phyloP scores from a whole-genome alignment of 208 protist species.

The Trypanosoma congolense region DNA sequence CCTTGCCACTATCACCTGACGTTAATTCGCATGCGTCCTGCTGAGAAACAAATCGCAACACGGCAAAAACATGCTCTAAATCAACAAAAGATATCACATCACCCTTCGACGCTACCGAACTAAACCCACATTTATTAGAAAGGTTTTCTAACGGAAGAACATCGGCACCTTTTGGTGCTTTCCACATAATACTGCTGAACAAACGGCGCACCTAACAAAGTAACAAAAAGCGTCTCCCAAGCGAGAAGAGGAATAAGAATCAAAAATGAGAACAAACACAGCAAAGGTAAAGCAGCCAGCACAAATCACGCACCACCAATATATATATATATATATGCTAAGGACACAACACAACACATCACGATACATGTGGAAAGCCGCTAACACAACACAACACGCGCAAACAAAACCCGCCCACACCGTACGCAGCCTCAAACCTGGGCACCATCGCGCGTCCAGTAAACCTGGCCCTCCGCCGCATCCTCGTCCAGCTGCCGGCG shows the following conservation, averaged over 20 bases:
- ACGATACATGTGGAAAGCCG: background rate
- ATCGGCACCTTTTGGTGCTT: too few species aligned
- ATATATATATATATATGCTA: background rate
- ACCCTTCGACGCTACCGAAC: too few species aligned
- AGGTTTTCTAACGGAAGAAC: too few species aligned
- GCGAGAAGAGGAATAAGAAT: background rate
- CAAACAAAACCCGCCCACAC: background rate
- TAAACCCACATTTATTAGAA: too few species aligned
- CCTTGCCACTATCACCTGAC: background rate
- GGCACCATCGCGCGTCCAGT: constrained; percentile 45
- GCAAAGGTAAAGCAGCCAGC: too few species aligned
- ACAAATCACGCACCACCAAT: background rate
- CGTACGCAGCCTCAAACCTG: constrained; percentile 4
- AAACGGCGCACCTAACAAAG: too few species aligned
- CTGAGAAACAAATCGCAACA: constrained; percentile 50
- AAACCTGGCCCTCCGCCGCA: constrained; percentile 29
- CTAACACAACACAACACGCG: background rate
- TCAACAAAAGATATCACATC: constrained; percentile 14
- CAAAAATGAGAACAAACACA: background rate
- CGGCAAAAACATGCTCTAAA: constrained; percentile 44
- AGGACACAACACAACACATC: background rate
- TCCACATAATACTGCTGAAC: background rate
- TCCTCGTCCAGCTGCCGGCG: constrained; percentile 33
- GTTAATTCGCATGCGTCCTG: background rate
- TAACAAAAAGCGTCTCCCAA: background rate